Base-by-base conservation (phyloP, 805 yeast species). In the Lipomyces japonicus region DNA sequence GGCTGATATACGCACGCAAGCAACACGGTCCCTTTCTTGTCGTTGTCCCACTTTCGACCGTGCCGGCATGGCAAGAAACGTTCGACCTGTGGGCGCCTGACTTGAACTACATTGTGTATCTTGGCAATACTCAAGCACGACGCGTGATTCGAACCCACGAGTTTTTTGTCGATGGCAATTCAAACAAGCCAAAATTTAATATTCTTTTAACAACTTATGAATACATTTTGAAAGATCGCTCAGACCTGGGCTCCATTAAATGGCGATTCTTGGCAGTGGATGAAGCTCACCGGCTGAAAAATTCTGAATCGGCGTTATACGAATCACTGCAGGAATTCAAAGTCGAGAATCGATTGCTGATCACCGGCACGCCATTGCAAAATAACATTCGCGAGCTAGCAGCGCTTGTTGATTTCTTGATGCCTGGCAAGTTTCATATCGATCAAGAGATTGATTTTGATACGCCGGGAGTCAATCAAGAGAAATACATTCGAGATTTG, bases 31-130 rank as follows among this genome's bases (percentile, higher is more conserved):
- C 99, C 2, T 97, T 91, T 68, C 65, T 93, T 39, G 93, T 93
- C 18, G 98, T 93, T 26, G 98, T 93, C 5, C 99, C 99, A 0
- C 72, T 93, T 50, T 86, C 96, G 1, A 93, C 99, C 0, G 81
- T 93, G 48, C 96, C 97, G 2, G 95, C 98, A 0, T 93, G 99
- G 99, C 97, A 93, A 71, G 98, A 93, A 65, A 93, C 98, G 2
- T 87, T 93, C 68, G 97, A 93, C 61, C 80, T 82, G 63, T 93
- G 99, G 99, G 79, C 98, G 0, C 97, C 98, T 1, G 97, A 90
- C 65, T 74, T 93, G 53, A 93, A 95, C 65, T 88, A 91, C 68
- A 80, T 93, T 55, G 88, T 87, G 63, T 93, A 91, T 65, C 76
- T 90, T 74, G 99, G 99, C 44, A 93, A 93, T 66, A 81, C 93